These are phyloP conservation scores for Cryphonectria carpinicola DNA, from an alignment of 2,329 filamentous ascomycete species.

Conservation along the genomic window DNA sequence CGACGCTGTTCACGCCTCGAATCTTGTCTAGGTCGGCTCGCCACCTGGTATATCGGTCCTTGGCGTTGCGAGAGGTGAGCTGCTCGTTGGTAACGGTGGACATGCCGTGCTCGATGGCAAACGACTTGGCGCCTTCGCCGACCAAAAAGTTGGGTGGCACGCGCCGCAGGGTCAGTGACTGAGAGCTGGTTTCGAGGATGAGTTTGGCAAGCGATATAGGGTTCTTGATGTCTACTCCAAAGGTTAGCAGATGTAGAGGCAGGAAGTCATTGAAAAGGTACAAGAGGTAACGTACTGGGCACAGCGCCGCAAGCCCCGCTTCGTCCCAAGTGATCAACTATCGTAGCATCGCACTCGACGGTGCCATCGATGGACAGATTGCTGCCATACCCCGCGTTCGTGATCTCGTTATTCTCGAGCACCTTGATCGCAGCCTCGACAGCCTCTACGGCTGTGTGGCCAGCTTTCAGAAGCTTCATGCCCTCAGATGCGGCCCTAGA, in stretches of 20 bases:
- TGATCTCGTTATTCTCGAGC: slow-evolving; percentile 93
- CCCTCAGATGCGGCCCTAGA: slow-evolving; percentile 78
- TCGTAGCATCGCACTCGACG: slow-evolving; percentile 92
- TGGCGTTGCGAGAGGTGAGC: slow-evolving; percentile 79
- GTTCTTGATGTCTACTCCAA: slow-evolving; percentile 79
- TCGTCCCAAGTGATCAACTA: slow-evolving; percentile 87
- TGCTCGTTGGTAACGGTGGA: slow-evolving; percentile 72
- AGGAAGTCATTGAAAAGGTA: slow-evolving; percentile 30
- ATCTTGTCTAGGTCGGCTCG: slow-evolving; percentile 66
- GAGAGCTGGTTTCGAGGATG: slow-evolving; percentile 77
- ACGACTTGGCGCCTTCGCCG: slow-evolving; percentile 82
- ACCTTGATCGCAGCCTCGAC: slow-evolving; percentile 86
- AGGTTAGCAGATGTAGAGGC: neutral
- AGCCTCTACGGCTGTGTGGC: slow-evolving; percentile 81
- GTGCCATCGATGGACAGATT: slow-evolving; percentile 88
- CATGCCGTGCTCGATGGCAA: slow-evolving; percentile 80
- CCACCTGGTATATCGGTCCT: slow-evolving; percentile 82
- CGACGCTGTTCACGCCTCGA: neutral
- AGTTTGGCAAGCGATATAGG: slow-evolving; percentile 85
- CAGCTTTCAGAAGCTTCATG: slow-evolving; percentile 79
- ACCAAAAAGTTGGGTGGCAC: slow-evolving; percentile 93
- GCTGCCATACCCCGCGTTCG: slow-evolving; percentile 94
- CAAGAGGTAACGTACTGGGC: slow-evolving; percentile 65
- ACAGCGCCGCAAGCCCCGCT: slow-evolving; percentile 94
- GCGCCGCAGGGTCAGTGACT: slow-evolving; percentile 79